Evolutionary conservation across 805 yeast genomes (phyloP), one percentile per base, ranked within the genome.

Genomic region (Isabelozyma rhagii): DNA sequence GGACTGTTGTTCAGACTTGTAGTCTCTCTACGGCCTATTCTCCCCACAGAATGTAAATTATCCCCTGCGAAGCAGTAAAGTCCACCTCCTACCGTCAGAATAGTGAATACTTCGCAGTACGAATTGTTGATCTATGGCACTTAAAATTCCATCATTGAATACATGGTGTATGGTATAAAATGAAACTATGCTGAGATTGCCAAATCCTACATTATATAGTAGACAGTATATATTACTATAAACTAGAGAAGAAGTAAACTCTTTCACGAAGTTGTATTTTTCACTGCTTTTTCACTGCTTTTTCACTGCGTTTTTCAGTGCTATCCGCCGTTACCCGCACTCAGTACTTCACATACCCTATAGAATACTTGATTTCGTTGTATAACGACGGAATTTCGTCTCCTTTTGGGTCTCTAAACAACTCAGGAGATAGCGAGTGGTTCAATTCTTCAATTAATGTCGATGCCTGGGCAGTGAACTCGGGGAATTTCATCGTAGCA

Each of bases 121-220:
- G 36, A 31, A 41, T 27, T 13, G 27, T 52, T 56, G 53, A 40
- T 71, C 64, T 72, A 48, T 64, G 77, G 75, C 77, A 72, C 68
- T 15, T 9, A 61, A 15, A 54, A 64, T 68, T 71, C 77, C 77
- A 72, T 72, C 77, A 70, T 72, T 68, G 51, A 59, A 65, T 67
- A 68, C 73, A 70, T 57, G 56, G 62, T 27, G 46, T 41, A 21
- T 48, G 48, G 66, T 64, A 67, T 66, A 55, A 51, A 64, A 72
- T 69, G 77, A 72, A 71, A 72, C 77, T 72, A 72, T 72, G 77
- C 76, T 70, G 60, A 69, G 72, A 61, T 67, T 70, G 75, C 76
- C 74, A 66, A 49, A 34, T 15, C 46, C 46, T 17, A 15, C 25
- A 43, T 10, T 8, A 11, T 15, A 14, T 25, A 42, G 41, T 17